Percentiles rank a stretch among this genome's conserved stretches.
Evolutionary conservation across 2,329 filamentous ascomycete species (phyloP).

Genomic region (Lecanicillium sp.): DNA sequence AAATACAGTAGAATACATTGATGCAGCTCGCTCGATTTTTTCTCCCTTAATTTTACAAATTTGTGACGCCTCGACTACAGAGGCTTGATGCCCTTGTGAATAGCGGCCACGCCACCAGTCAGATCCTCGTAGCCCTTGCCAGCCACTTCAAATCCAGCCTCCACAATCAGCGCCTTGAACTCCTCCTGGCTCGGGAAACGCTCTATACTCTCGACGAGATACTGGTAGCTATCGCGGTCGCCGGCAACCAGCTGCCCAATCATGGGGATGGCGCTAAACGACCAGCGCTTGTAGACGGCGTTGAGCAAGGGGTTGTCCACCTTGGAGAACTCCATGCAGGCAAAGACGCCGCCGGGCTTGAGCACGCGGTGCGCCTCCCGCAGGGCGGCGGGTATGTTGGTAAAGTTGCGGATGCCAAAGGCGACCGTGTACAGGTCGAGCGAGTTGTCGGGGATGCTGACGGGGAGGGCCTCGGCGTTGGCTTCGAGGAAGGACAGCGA

Average conservation of each 20-base stretch:
- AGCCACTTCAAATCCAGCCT: constrained; percentile 79
- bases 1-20: too few species aligned
- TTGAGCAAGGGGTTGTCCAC: constrained; percentile 71
- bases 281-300: constrained; percentile 89
- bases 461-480: constrained; percentile 72
- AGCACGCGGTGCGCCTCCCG: constrained; percentile 80
- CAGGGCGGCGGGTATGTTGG: constrained; percentile 77
- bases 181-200: constrained; percentile 79
- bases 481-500: constrained; percentile 74
- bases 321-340: constrained; percentile 91
- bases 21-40: neutral
- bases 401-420: constrained; percentile 97
- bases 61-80: constrained; percentile 18
- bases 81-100: constrained; percentile 94
- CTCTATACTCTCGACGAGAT: constrained; percentile 96
- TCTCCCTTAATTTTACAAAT: neutral
- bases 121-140: constrained; percentile 83
- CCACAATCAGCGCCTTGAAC: constrained; percentile 75
- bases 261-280: constrained; percentile 85
- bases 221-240: constrained; percentile 94
- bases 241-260: constrained; percentile 93
- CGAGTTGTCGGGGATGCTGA: constrained; percentile 56
- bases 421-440: constrained; percentile 95
- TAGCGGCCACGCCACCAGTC: constrained; percentile 86
- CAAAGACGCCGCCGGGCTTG: constrained; percentile 91